A percentile compares a stretch with the other conserved stretches of the same genome.
Evolutionary conservation across 2,329 filamentous ascomycete genomes (phyloP).

Genomic region (Colletotrichum higginsianum): DNA sequence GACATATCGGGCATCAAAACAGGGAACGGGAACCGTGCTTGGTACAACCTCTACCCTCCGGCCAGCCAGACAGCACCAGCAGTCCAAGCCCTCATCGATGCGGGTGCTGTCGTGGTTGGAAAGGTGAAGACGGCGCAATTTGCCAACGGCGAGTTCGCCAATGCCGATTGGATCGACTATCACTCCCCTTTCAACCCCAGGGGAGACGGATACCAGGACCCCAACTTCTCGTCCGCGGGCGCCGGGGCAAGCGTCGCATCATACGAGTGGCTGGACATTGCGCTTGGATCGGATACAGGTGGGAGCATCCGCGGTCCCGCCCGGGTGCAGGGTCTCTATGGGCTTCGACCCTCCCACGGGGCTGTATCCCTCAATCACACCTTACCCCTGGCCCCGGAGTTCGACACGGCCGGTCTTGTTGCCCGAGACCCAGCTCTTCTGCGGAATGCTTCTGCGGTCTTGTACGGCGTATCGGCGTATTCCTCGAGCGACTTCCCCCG

Average conservation of each 20-base stretch:
- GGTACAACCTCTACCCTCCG: conserved; percentile 64
- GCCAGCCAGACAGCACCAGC: conserved; percentile 61
- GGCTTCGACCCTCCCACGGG: conserved; percentile 58
- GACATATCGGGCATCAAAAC: conserved; percentile 67
- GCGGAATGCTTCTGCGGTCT: no score
- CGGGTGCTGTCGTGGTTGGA: conserved; percentile 66
- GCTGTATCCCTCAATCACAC: conserved; percentile 56
- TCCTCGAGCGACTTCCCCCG: no score
- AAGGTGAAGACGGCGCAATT: conserved; percentile 62
- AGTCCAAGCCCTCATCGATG: conserved; percentile 69
- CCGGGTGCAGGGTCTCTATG: conserved; percentile 58
- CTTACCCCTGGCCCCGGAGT: conserved; percentile 55
- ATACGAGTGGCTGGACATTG: conserved; percentile 47
- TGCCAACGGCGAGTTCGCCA: conserved; percentile 57
- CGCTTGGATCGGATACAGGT: conserved; percentile 45
- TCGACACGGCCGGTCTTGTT: conserved; percentile 16
- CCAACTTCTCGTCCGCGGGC: conserved; percentile 44
- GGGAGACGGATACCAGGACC: conserved; percentile 48
- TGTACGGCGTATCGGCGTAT: no score
- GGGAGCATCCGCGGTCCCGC: conserved; percentile 51
- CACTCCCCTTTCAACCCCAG: conserved; percentile 49
- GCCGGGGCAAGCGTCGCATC: conserved; percentile 44
- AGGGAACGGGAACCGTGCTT: conserved; percentile 68
- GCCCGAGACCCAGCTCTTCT: no score
- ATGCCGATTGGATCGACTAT: conserved; percentile 58